Evolutionary conservation across 2,329 filamentous ascomycete genomes (phyloP).

Genomic region (Thyridium curvatum): DNA sequence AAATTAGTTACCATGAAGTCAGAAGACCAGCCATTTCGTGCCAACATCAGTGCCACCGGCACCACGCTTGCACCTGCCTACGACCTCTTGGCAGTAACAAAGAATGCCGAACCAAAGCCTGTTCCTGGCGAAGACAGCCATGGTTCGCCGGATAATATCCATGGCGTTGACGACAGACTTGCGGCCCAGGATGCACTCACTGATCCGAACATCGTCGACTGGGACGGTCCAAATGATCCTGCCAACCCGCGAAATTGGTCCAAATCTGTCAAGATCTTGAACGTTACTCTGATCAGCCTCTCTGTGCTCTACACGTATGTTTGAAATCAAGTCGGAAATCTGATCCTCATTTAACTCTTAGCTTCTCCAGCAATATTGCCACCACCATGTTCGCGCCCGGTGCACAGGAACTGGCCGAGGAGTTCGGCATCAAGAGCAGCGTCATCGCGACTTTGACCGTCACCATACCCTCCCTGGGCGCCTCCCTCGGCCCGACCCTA

Average conservation of each 20-base stretch:
- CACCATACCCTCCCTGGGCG: slow-evolving; percentile 3
- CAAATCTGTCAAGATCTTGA: slow-evolving; percentile 25
- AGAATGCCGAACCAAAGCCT: no score
- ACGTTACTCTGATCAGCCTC: slow-evolving; percentile 5
- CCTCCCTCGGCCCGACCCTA: slow-evolving; percentile 2
- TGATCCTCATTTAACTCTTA: background rate
- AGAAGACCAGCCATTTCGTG: no score
- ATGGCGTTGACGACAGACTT: no score
- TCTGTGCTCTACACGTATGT: slow-evolving; percentile 2
- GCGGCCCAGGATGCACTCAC: background rate
- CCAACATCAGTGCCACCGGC: no score
- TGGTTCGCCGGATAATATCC: no score
- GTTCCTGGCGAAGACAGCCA: no score
- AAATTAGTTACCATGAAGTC: no score
- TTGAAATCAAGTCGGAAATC: no score
- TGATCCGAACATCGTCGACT: slow-evolving; percentile 1
- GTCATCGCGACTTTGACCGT: slow-evolving; percentile 1
- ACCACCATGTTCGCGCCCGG: slow-evolving; percentile 5
- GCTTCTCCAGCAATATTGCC: slow-evolving; percentile 1
- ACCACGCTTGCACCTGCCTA: no score
- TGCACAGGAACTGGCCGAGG: background rate
- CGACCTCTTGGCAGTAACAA: no score
- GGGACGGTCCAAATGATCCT: slow-evolving; percentile 25
- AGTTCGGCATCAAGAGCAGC: slow-evolving; percentile 3
- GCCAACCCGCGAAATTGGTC: slow-evolving; percentile 50